Evolutionary conservation across 2,329 filamentous ascomycete genomes (phyloP), one percentile per base, ranked within the genome.

Genomic region (Penicillium sp.): DNA sequence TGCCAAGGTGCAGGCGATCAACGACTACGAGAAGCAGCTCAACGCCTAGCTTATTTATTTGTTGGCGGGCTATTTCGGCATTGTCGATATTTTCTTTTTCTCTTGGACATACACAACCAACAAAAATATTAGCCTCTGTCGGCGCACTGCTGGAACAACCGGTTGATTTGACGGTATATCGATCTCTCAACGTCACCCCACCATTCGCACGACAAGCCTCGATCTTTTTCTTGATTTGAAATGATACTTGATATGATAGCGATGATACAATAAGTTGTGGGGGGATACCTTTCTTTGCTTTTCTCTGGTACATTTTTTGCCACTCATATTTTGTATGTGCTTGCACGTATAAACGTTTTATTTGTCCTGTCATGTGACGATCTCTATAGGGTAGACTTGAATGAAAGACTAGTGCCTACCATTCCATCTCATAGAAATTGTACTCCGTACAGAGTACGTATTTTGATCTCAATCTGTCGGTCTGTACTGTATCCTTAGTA

Each of bases 1-100:
- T 23, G 81, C 82, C 2, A 87, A 85, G 70, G 81, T 80, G 35
- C 81, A 77, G 64, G 77, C 65, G 35, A 77, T 77, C 56, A 65
- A 63, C 38, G 71, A 77, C 58, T 76, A 76, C 56, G 75, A 77
- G 67, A 64, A 68, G 56, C 63, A 77, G 65, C 65, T 59, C 8
- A 55, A 52, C 12, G 55, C 51, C 38, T 58, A 47, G 24, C 14
- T 33, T 9, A 20, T 12, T 57, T 42, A 23, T 28, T 23, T 9
- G 12, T 14, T 40, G 5, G 5, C 3, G n/a, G n/a, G 5, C 11
- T 38, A n/a, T 40, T 50, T 11, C 16, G 46, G 26, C 24, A 45
- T 45, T 45, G 6, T 43, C 26, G 21, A n/a, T 26, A 38, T 9
- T 35, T 51, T 51, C 16, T 43, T n/a, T 28, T 43, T 30, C 7